Conservation (phyloP, 768 basidiomycete genomes). For the Xanthoconium stramineum region DNA sequence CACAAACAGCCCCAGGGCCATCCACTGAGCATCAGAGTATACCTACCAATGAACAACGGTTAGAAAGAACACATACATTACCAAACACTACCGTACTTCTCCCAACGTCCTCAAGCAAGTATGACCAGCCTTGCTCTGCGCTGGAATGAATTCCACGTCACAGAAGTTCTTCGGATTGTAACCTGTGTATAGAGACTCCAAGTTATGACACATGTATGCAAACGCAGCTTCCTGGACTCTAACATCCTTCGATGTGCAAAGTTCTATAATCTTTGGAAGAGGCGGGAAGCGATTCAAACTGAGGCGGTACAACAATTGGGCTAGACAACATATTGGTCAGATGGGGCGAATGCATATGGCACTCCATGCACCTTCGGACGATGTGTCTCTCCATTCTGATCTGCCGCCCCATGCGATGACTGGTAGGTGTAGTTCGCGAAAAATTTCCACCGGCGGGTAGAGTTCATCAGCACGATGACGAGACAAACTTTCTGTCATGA, state of each 20-base stretch:
- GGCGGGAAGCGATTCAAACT: constrained; percentile 65
- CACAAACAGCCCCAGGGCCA: constrained; percentile 65
- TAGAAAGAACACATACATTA: background rate
- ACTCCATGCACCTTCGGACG: constrained; percentile 69
- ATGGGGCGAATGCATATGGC: background rate
- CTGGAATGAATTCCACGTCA: constrained; percentile 73
- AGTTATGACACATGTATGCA: constrained; percentile 74
- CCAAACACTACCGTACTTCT: constrained; percentile 42
- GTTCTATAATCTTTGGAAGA: constrained; percentile 53
- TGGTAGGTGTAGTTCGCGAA: constrained; percentile 68
- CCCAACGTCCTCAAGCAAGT: constrained; percentile 53
- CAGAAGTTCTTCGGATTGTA: constrained; percentile 51
- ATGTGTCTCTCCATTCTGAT: constrained; percentile 68
- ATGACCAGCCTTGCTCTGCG: constrained; percentile 42
- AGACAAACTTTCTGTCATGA: constrained; percentile 12
- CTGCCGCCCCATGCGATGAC: constrained; percentile 78
- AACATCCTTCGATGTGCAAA: constrained; percentile 51
- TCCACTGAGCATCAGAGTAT: constrained; percentile 61
- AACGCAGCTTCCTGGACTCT: constrained; percentile 55
- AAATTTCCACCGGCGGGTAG: constrained; percentile 74
- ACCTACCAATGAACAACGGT: constrained; percentile 43
- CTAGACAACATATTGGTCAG: constrained; percentile 25
- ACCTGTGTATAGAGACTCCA: constrained; percentile 49
- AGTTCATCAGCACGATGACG: constrained; percentile 65
- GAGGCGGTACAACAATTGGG: constrained; percentile 71